Conservation (phyloP, 2,329 filamentous ascomycete genomes). For the Penicillium psychrosexuale region DNA sequence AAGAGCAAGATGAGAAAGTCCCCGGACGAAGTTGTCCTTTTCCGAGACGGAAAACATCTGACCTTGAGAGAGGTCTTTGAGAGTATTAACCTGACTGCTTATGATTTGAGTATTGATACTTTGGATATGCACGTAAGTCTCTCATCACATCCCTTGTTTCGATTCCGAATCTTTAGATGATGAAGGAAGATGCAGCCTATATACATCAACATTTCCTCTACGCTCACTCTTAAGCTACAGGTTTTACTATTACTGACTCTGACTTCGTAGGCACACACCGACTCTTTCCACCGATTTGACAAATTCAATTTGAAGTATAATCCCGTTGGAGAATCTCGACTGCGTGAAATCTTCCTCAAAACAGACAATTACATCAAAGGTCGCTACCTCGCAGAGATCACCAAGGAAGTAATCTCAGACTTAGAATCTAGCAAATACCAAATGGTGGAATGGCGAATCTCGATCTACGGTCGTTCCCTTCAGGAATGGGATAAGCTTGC, state of each 20-base stretch:
- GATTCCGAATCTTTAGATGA: background rate
- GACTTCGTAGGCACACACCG: constrained; percentile 72
- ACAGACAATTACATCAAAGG: constrained; percentile 98
- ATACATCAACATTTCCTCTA: background rate
- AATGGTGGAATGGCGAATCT: constrained; percentile 99
- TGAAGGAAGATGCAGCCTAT: background rate
- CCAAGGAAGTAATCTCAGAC: constrained; percentile 95
- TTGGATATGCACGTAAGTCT: constrained; percentile 90
- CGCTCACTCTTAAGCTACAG: background rate
- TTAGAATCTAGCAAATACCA: constrained; percentile 98
- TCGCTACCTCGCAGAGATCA: constrained; percentile 93
- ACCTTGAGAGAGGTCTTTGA: constrained; percentile 93
- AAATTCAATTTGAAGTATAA: constrained; percentile 99
- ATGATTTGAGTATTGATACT: constrained; percentile 96
- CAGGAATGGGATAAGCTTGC: constrained; percentile 98
- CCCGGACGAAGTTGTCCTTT: constrained; percentile 89
- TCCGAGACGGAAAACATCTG: constrained; percentile 84
- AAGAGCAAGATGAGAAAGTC: constrained; percentile 99
- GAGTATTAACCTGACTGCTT: constrained; percentile 94
- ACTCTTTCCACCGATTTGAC: constrained; percentile 97
- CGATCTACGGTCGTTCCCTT: constrained; percentile 86
- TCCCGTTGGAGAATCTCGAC: constrained; percentile 87
- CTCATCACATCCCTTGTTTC: background rate
- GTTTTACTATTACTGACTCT: background rate
- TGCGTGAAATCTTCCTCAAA: constrained; percentile 97